These are phyloP conservation scores for Coemansia sp. DNA, from an alignment of 192 early-diverging fungal species.

Conservation along the genomic window DNA sequence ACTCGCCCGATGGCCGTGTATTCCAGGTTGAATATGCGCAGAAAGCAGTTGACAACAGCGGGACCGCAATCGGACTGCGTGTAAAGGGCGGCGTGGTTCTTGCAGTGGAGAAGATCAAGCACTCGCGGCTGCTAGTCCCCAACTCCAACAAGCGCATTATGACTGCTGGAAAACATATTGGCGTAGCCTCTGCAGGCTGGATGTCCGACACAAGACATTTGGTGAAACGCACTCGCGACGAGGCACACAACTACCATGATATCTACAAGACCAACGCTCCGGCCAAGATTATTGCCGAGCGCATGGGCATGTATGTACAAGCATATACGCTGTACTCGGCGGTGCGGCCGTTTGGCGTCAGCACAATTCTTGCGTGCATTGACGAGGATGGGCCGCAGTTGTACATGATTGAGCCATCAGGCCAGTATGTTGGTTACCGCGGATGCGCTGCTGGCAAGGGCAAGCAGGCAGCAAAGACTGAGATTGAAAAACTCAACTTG, in stretches of 20 bases:
- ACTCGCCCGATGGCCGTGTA: slow-evolving; percentile 97
- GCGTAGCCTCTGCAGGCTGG: slow-evolving; percentile 91
- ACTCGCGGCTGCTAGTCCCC: slow-evolving; percentile 91
- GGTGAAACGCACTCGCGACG: slow-evolving; percentile 85
- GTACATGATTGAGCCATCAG: slow-evolving; percentile 96
- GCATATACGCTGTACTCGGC: slow-evolving; percentile 97
- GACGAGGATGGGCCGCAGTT: slow-evolving; percentile 82
- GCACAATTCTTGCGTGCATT: slow-evolving; percentile 78
- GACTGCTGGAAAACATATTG: slow-evolving; percentile 89
- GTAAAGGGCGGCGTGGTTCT: slow-evolving; percentile 95
- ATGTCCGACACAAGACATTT: slow-evolving; percentile 90
- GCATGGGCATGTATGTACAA: slow-evolving; percentile 88
- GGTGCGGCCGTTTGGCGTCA: slow-evolving; percentile 90
- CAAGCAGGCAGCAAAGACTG: slow-evolving; percentile 96
- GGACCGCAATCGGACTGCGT: slow-evolving; percentile 92
- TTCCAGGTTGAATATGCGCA: slow-evolving; percentile 99
- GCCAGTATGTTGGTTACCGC: slow-evolving; percentile 95
- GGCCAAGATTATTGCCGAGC: slow-evolving; percentile 89
- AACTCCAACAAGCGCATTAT: slow-evolving; percentile 91
- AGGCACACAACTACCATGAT: slow-evolving; percentile 85
- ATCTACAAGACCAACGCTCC: slow-evolving; percentile 81
- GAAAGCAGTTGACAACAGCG: slow-evolving; percentile 98
- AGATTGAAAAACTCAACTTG: slow-evolving; percentile 95
- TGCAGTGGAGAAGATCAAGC: slow-evolving; percentile 93
- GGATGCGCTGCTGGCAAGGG: slow-evolving; percentile 96